Base-by-base conservation (phyloP, 2,329 filamentous ascomycete genomes). In the Aplosporella prunicola region DNA sequence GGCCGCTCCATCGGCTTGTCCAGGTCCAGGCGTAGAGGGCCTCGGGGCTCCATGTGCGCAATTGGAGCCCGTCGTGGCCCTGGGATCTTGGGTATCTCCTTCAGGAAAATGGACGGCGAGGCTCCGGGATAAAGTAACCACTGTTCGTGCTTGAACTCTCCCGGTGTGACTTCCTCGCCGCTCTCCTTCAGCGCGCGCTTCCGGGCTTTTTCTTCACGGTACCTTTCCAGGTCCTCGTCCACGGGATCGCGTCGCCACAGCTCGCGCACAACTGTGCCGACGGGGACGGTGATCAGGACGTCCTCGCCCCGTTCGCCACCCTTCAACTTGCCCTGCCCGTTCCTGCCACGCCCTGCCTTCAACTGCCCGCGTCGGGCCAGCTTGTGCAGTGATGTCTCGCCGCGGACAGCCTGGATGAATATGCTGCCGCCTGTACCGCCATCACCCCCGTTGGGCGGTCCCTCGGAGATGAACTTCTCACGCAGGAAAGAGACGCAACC, bases 401-500 rank as follows among this genome's bases (percentile, higher is more conserved):
- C 86, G 38, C 82, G 78, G 2, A 93, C 78, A 6, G 91, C 88
- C 62, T 96, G 89, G 41, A 98, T 93, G 58, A 93, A 96, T 47
- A 98, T 70, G 51, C 82, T 93, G 25, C 91, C 91, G 44, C 91
- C 91, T 39, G 78, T 82, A 4, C 91, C 91, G 27, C 91, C 91
- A 55, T 98, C 87, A 42, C 91, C 91, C 32, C 91, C 91, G 58
- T 98, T 96, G 8, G 91, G 77, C 9, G 91, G 91, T 0, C 91
- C 91, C 46, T 93, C 80, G 29, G 80, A 76, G 20, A 95, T 71
- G 60, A 83, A 96, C 45, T 89, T 89, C 52, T 98, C 91, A 14
- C 89, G 80, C 28, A 93, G 66, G 56, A 96, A 98, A 0, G 91
- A 91, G 34, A 96, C 85, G 55, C 91, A 98, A 45, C 91, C 91